Base-by-base conservation (phyloP, 2,329 filamentous ascomycete species). In the Knufia fluminis region DNA sequence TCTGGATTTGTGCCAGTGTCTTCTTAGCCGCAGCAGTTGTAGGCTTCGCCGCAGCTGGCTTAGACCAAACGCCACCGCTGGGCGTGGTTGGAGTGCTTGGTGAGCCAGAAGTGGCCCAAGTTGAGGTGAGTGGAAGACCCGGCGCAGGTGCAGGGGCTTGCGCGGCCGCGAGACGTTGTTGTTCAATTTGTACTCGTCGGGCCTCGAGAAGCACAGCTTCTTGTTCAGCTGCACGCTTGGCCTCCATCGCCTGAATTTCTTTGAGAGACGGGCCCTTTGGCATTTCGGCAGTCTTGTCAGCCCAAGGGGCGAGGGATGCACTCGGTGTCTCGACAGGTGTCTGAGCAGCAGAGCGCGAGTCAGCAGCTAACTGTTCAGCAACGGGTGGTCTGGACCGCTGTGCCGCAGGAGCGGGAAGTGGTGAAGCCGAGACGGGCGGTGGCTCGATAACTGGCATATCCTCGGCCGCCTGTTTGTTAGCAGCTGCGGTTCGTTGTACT, bases 231-330 rank as follows among this genome's bases (percentile, higher is more conserved):
- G 90, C 90, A 65, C 92, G 94, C 62, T 85, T 87, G 31, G 91
- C 91, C 66, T 98, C 92, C 3, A 87, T 84, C 66, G 95, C 91
- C 66, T 98, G 92, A 20, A 98, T 98, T 63, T 98, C 90, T 69
- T 89, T 94, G 54, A 98, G 72, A 52, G 90, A 96, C 1, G 91
- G 92, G 0, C 89, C 90, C 66, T 86, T 94, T 35, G 86, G 80
- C 20, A 77, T 70, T 43, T 85, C 83, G 35, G 72, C 69, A 2
- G 78, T 77, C 56, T 97, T 89, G 65, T 92, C 92, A 3, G 92
- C 92, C 92, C 92, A 98, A 0, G 92, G 92, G 0, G 92, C 92
- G 57, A 96, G 71, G 0, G 91, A 87, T 3, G 89, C 75, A 45
- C 76, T 74, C 4, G 78, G 76, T 1, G 78, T 78, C 46, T 84